Conservation (phyloP, 148 eudicot genomes). For the Cornus suecica region DNA sequence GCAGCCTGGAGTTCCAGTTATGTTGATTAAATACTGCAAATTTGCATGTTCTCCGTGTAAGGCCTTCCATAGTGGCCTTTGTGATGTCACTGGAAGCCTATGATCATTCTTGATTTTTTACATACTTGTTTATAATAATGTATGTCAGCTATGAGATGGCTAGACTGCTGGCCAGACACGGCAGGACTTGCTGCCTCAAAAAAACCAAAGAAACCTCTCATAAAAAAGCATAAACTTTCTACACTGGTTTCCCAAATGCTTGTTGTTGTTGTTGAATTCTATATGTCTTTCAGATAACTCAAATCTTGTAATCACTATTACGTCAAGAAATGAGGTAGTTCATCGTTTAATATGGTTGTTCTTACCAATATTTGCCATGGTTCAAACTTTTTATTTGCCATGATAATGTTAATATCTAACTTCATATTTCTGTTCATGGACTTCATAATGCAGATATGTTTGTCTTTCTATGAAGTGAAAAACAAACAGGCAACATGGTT, state of each 20-base stretch:
- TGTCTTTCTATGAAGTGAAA: conserved; percentile 90
- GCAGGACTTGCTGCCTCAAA: background rate
- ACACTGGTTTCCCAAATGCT: no score
- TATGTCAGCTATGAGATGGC: background rate
- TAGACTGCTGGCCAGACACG: background rate
- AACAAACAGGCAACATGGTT: conserved; percentile 88
- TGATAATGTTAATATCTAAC: no score
- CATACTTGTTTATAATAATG: background rate
- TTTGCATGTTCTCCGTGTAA: background rate
- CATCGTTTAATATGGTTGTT: background rate
- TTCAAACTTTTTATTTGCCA: background rate
- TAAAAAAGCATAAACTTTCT: no score
- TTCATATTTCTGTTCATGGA: background rate
- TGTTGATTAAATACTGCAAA: background rate
- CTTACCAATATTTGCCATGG: background rate
- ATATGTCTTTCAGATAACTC: background rate
- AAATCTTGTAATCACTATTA: background rate
- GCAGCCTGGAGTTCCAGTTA: background rate
- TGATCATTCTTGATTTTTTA: background rate
- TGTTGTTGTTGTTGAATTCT: no score
- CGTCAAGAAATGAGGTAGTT: background rate
- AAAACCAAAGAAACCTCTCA: background rate
- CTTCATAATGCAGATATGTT: conserved; percentile 63
- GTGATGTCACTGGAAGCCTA: background rate
- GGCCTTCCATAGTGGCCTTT: background rate